Evolutionary conservation across 2,329 filamentous ascomycete genomes (phyloP).

Genomic region (Sporothrix globosa): DNA sequence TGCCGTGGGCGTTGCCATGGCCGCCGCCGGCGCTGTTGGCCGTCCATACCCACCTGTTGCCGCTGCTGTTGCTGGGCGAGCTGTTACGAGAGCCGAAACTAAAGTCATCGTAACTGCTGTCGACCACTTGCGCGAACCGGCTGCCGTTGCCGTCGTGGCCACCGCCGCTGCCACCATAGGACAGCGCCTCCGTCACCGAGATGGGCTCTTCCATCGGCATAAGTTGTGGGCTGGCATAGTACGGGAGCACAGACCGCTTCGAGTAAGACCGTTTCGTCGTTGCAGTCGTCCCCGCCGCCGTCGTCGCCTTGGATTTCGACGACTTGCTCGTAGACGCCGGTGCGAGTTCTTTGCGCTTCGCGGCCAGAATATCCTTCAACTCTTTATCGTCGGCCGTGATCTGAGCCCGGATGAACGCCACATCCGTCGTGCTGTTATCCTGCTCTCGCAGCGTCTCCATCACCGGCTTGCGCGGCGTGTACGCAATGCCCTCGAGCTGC

Average conservation of each 20-base stretch:
- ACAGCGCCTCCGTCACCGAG: conserved; percentile 46
- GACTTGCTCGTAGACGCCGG: conserved; percentile 15
- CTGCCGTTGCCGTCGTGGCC: not conserved
- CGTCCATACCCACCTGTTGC: conserved; percentile 14
- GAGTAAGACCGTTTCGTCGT: not conserved
- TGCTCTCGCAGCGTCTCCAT: conserved; percentile 70
- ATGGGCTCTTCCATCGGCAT: conserved; percentile 47
- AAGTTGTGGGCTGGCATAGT: conserved; percentile 45
- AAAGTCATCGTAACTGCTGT: conserved; percentile 35
- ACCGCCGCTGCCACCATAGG: not conserved
- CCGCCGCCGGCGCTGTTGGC: conserved; percentile 24
- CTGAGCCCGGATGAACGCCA: conserved; percentile 79
- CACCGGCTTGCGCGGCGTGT: conserved; percentile 72
- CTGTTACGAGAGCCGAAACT: not conserved
- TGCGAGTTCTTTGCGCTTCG: conserved; percentile 50
- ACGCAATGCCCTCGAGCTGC: conserved; percentile 63
- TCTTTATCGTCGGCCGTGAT: conserved; percentile 76
- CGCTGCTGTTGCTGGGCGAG: not conserved
- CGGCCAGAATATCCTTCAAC: conserved; percentile 70
- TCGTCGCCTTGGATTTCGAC: not conserved
- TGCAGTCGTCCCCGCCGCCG: not conserved
- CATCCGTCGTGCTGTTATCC: conserved; percentile 46
- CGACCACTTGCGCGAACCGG: conserved; percentile 31
- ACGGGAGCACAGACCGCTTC: conserved; percentile 43
- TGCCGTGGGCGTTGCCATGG: conserved; percentile 15